Evolutionary conservation across 202 grass and related monocot genomes (phyloP).

Genomic region (Miscanthus sacchariflorus): DNA sequence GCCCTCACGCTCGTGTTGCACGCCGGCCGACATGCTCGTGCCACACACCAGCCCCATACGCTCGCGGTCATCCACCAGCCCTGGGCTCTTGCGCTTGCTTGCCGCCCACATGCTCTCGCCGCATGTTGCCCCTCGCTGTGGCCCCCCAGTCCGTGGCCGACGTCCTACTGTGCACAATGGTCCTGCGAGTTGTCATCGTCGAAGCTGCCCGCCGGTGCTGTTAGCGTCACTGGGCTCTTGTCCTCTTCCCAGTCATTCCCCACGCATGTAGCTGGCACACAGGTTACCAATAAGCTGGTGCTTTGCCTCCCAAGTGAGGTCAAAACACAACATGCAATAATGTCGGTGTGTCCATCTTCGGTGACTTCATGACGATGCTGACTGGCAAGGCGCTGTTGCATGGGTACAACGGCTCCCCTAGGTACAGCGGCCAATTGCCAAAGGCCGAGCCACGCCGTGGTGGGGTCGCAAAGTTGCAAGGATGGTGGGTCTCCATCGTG

Average conservation of each 20-base stretch:
- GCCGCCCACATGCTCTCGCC: not conserved
- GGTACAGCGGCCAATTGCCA: no score
- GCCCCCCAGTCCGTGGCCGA: not conserved
- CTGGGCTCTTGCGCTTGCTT: no score
- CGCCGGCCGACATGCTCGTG: no score
- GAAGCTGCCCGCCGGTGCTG: not conserved
- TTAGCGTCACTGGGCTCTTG: not conserved
- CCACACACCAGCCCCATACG: no score
- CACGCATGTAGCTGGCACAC: not conserved
- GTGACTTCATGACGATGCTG: not conserved
- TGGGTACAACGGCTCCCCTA: not conserved
- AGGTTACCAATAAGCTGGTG: not conserved
- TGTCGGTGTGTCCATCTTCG: not conserved
- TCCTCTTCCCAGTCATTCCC: not conserved
- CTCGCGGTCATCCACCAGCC: no score
- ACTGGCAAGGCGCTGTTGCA: not conserved
- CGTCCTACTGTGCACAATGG: not conserved
- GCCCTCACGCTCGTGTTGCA: no score
- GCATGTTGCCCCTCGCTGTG: not conserved
- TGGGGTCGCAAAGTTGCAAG: no score
- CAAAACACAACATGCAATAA: not conserved
- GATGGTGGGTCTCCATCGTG: no score
- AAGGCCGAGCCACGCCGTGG: no score
- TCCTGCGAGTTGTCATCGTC: not conserved
- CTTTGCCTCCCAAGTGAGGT: not conserved